Percentiles rank a stretch among this genome's conserved stretches.
These are phyloP conservation scores for Jackrogersella minutella DNA, from an alignment of 495 filamentous ascomycete genomes.

Conservation along the genomic window DNA sequence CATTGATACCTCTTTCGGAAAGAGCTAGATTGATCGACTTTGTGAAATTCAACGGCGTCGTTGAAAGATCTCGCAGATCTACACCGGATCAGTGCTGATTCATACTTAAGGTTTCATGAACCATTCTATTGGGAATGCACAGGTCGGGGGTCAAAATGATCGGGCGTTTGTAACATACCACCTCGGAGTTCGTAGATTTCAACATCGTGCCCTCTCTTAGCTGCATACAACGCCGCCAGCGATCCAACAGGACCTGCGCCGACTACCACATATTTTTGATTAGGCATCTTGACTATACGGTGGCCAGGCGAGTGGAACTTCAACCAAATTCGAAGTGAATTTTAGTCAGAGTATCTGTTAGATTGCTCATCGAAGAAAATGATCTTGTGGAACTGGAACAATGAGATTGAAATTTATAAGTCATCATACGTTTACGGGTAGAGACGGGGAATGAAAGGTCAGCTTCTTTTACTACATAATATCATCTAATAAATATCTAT, in stretches of 20 bases:
- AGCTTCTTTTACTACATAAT: no score
- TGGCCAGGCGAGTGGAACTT: not conserved
- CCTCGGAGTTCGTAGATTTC: slow-evolving; percentile 93
- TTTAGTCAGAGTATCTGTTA: not conserved
- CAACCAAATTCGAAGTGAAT: not conserved
- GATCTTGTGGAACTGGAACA: no score
- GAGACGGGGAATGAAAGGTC: no score
- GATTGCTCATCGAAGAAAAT: not conserved
- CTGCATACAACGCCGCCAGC: slow-evolving; percentile 91
- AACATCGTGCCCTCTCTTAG: slow-evolving; percentile 82
- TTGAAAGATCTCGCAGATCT: slow-evolving; percentile 88
- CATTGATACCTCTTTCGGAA: slow-evolving; percentile 92
- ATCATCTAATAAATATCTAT: no score
- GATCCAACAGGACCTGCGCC: slow-evolving; percentile 94
- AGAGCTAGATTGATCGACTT: slow-evolving; percentile 97
- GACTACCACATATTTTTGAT: slow-evolving; percentile 80
- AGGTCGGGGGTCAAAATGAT: not conserved
- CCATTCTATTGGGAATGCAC: not conserved
- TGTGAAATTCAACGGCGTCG: slow-evolving; percentile 91
- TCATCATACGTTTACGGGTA: no score
- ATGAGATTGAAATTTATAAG: no score
- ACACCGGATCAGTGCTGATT: slow-evolving; percentile 19
- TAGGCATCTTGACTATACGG: no score
- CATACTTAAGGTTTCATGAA: not conserved
- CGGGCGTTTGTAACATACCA: slow-evolving; percentile 65